A percentile compares a stretch with the other conserved stretches of the same genome.
Evolutionary conservation across 306 rosid species (phyloP).

Genomic region (Sindora glabra): DNA sequence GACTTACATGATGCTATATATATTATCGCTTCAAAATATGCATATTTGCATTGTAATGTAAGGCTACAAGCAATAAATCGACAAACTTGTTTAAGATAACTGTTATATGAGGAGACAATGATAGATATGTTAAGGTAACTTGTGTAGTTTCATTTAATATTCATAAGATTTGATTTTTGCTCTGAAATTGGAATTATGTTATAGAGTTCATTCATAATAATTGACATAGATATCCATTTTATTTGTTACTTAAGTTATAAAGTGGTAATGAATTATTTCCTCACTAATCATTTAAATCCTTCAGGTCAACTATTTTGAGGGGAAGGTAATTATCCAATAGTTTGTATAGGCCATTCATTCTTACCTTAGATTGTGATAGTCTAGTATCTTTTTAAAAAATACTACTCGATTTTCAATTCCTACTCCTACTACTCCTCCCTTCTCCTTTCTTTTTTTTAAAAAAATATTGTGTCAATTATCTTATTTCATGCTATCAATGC

Average conservation of each 20-base stretch:
- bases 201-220: neutral
- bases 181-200: neutral
- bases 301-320: neutral
- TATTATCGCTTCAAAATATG: neutral
- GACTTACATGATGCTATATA: neutral
- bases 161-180: neutral
- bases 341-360: neutral
- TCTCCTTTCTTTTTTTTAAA: too few species aligned
- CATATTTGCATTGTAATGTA: constrained; percentile 15
- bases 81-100: constrained; percentile 60
- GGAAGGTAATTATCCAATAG: too few species aligned
- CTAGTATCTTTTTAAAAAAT: too few species aligned
- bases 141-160: constrained; percentile 5
- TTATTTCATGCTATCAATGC: neutral
- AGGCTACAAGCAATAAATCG: constrained; percentile 66
- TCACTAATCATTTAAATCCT: neutral
- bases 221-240: neutral
- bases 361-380: too few species aligned
- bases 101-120: constrained; percentile 83
- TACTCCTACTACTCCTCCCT: too few species aligned
- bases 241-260: neutral
- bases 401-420: too few species aligned
- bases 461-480: too few species aligned
- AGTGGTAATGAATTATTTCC: too few species aligned
- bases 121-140: constrained; percentile 70